Base-by-base conservation (phyloP, 208 protist species). In the Herpetomonas samuelpessoai region DNA sequence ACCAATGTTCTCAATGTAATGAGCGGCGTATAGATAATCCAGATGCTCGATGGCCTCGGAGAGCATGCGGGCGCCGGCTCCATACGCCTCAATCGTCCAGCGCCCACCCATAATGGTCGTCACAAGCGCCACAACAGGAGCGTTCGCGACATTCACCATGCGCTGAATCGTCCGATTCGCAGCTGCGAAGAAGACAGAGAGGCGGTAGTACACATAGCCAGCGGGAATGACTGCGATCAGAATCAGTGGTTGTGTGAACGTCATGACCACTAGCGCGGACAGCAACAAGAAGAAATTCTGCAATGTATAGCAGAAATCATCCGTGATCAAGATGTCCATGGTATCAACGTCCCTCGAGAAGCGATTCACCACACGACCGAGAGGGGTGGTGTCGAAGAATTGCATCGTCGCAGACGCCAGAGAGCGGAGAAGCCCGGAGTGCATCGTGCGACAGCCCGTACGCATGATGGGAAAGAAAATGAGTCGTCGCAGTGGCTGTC, bases 81-180 rank as follows among this genome's bases (percentile, higher is more conserved):
- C 51, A 57, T 86, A 98, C 3, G 94, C 76, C 25, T 60, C 56
- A 51, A 99, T 97, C 1, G 90, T 95, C 12, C 56, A 46, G 1
- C 95, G 54, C 29, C 96, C 95, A n/a, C n/a, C n/a, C n/a, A n/a
- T n/a, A n/a, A n/a, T n/a, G 18, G 63, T 68, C 6, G 98, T 48
- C 46, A 99, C 93, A 45, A 97, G 52, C 3, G n/a, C n/a, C n/a
- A n/a, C n/a, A n/a, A n/a, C n/a, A n/a, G n/a, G n/a, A n/a, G n/a
- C n/a, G n/a, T n/a, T n/a, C n/a, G n/a, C n/a, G n/a, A n/a, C n/a
- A n/a, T n/a, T n/a, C n/a, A n/a, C n/a, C n/a, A n/a, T n/a, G n/a
- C n/a, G n/a, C n/a, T n/a, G n/a, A n/a, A n/a, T n/a, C n/a, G n/a
- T n/a, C n/a, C n/a, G n/a, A n/a, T n/a, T n/a, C n/a, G n/a, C n/a